Percentiles rank a stretch among this genome's conserved stretches.
These are phyloP conservation scores for Apophysomyces trapeziformis DNA, from an alignment of 371 early-diverging fungal species.

Conservation along the genomic window DNA sequence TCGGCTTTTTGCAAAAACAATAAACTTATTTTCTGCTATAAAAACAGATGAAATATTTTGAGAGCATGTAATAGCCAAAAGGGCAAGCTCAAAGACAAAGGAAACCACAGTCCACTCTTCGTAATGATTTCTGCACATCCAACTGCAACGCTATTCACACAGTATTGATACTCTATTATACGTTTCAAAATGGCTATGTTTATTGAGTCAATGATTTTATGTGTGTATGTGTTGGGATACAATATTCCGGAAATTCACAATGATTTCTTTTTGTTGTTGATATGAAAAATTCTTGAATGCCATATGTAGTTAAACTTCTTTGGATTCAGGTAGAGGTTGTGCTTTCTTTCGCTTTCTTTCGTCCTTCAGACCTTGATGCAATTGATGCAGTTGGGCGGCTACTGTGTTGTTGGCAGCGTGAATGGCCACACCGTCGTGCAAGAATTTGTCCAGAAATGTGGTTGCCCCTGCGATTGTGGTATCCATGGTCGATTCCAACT, in stretches of 20 bases:
- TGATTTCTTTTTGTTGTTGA: not conserved
- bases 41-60: no score
- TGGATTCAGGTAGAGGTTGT: conserved; percentile 7
- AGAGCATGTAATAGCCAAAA: no score
- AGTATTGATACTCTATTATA: no score
- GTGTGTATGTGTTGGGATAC: not conserved
- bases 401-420: conserved; percentile 58
- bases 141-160: no score
- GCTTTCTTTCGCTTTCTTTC: conserved; percentile 42
- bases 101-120: no score
- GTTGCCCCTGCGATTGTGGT: conserved; percentile 35
- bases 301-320: conserved; percentile 20
- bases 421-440: conserved; percentile 55
- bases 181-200: no score
- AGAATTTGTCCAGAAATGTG: conserved; percentile 45
- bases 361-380: conserved; percentile 50
- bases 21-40: no score
- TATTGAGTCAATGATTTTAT: no score
- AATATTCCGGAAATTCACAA: no score
- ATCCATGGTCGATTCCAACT: conserved; percentile 36
- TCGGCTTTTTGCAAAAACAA: no score
- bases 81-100: no score
- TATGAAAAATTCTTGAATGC: conserved; percentile 1
- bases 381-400: conserved; percentile 52
- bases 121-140: no score